Percentiles rank a stretch among this genome's conserved stretches.
Conservation (phyloP, 768 basidiomycete genomes). For the Hortiboletus flavorubellus region DNA sequence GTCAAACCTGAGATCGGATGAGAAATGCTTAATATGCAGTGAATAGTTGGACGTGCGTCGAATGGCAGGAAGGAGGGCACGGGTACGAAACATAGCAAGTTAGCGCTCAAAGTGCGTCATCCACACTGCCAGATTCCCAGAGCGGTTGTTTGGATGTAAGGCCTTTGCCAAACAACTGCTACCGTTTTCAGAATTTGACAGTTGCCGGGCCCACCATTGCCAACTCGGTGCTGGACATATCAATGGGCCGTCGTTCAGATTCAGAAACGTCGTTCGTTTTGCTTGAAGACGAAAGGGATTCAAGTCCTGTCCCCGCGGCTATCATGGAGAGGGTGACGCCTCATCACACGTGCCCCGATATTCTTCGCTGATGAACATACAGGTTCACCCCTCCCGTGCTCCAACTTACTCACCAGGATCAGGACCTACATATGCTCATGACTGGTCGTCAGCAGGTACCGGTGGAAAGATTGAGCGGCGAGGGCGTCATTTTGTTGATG, state of each 20-base stretch:
- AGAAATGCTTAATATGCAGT: conserved; percentile 1
- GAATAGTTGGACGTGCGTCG: neutral
- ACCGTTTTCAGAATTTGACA: conserved; percentile 1
- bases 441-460: conserved; percentile 60
- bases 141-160: conserved; percentile 29
- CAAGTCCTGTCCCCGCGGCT: neutral
- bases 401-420: conserved; percentile 47
- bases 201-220: neutral
- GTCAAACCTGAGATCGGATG: conserved; percentile 12
- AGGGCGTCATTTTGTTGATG: conserved; percentile 83
- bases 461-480: conserved; percentile 54
- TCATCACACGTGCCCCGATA: neutral
- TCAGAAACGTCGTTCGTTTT: conserved; percentile 50
- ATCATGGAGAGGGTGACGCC: conserved; percentile 1
- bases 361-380: conserved; percentile 1
- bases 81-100: conserved; percentile 3
- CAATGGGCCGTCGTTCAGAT: conserved; percentile 29
- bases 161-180: conserved; percentile 31
- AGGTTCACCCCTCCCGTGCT: conserved; percentile 47
- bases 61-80: neutral
- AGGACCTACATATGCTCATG: conserved; percentile 58
- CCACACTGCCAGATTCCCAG: no score
- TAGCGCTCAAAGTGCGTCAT: neutral
- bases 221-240: neutral
- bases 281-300: conserved; percentile 31